Percentiles rank a stretch among this genome's conserved stretches.
Evolutionary conservation across 208 protist species (phyloP).

Genomic region (Angomonas deanei): DNA sequence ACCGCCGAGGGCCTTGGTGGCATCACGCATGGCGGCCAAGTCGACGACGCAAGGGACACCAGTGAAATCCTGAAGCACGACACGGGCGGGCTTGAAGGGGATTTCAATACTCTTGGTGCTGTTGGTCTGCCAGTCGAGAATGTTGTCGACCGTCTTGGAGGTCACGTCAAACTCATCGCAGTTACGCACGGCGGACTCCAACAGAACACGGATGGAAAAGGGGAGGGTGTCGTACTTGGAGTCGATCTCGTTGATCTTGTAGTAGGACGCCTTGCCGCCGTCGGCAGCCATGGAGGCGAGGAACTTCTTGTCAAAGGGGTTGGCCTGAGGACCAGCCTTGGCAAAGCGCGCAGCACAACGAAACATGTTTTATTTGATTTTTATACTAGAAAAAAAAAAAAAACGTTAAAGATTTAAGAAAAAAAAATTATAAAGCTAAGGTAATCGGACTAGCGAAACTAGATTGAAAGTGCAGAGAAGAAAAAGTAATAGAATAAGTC

Average conservation of each 20-base stretch:
- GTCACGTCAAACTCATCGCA: conserved; percentile 93
- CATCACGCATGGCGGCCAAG: conserved; percentile 95
- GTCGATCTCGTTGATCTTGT: conserved; percentile 83
- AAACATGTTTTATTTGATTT: conserved; percentile 33
- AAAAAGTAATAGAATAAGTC: neutral
- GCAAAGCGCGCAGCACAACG: conserved; percentile 25
- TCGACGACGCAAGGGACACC: conserved; percentile 96
- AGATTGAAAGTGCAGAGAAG: too few relatives aligned
- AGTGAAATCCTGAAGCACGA: conserved; percentile 95
- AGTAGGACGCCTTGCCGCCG: conserved; percentile 57
- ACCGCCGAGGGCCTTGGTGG: conserved; percentile 88
- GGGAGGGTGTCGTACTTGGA: conserved; percentile 82
- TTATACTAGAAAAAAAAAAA: neutral
- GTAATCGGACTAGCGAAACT: neutral
- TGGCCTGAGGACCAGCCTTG: conserved; percentile 37
- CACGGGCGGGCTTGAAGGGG: conserved; percentile 94
- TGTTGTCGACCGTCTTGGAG: conserved; percentile 87
- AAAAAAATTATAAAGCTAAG: conserved; percentile 5
- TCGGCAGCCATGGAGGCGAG: conserved; percentile 51
- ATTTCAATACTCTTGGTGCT: conserved; percentile 90
- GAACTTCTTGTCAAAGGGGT: conserved; percentile 75
- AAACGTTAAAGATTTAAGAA: neutral
- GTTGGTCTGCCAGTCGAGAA: conserved; percentile 92
- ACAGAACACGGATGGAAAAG: conserved; percentile 94
- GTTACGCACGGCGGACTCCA: conserved; percentile 95